These are phyloP conservation scores for Pulveroboletus sp. DNA, from an alignment of 768 basidiomycete species.

Conservation along the genomic window DNA sequence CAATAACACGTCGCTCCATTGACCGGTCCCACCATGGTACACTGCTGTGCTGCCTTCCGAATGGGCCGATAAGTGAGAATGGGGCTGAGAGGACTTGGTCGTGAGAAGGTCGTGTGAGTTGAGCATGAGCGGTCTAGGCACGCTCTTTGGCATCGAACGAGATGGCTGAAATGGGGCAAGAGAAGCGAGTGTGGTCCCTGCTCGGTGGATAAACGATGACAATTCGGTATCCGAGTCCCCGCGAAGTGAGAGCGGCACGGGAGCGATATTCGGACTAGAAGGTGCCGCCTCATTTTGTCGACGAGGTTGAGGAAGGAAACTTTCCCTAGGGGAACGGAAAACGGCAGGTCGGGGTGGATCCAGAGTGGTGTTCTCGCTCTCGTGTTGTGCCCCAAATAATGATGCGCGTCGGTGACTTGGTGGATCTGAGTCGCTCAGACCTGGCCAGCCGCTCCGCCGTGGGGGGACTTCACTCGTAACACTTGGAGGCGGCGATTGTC, in stretches of 20 bases:
- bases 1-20: slow-evolving; percentile 49
- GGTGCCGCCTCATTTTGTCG: slow-evolving; percentile 27
- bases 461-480: slow-evolving; percentile 20
- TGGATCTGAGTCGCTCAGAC: neutral
- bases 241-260: slow-evolving; percentile 7
- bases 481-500: slow-evolving; percentile 16
- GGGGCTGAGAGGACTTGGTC: slow-evolving; percentile 17
- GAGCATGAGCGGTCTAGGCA: slow-evolving; percentile 63
- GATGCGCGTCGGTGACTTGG: slow-evolving; percentile 35
- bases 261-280: slow-evolving; percentile 26
- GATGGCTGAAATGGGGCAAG: slow-evolving; percentile 38
- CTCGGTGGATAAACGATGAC: slow-evolving; percentile 34
- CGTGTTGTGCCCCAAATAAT: slow-evolving; percentile 35
- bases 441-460: slow-evolving; percentile 13
- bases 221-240: slow-evolving; percentile 18
- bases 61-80: slow-evolving; percentile 20
- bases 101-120: slow-evolving; percentile 46
- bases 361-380: slow-evolving; percentile 35
- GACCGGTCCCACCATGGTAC: slow-evolving; percentile 21
- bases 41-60: slow-evolving; percentile 36
- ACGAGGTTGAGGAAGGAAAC: slow-evolving; percentile 39
- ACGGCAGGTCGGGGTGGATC: slow-evolving; percentile 53
- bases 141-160: slow-evolving; percentile 40
- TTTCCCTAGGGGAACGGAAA: slow-evolving; percentile 57
- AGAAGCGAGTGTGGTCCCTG: slow-evolving; percentile 39